Base-by-base conservation (phyloP, 78 protist genomes). In the Dictyostelium capitatum region DNA sequence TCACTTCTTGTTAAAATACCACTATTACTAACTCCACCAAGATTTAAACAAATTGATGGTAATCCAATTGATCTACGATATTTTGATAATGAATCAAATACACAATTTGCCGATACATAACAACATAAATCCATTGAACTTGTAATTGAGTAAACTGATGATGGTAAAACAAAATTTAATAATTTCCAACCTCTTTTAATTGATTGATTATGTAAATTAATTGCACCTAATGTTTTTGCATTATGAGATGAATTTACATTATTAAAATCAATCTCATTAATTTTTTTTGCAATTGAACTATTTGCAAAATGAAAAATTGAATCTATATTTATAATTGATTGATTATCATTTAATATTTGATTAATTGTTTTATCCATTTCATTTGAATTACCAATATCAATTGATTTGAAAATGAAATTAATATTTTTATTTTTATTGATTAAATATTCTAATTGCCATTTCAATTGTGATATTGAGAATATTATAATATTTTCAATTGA, bases 91-190 rank as follows among this genome's bases (percentile, higher is more conserved):
- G 81, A 23, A 62, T 96, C 97, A 1, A 91, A 85, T n/a, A 87
- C 91, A 30, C 81, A 78, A 94, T 91, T 91, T 65, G 96, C 96
- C 0, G 95, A 64, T 17, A 89, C 78, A 79, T 96, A 96, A 59
- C 53, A 46, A 41, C 85, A 53, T 70, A 84, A 95, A 20, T 67
- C 48, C 20, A 73, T 17, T 2, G 83, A 72, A 25, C 74, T 0
- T 12, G 30, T 1, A 4, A n/a, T 1, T n/a, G 92, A 79, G 3
- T n/a, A 72, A 25, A 96, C 62, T 14, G 95, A 89, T 4, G 96
- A 91, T 12, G 79, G 65, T 23, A 89, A 30, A 11, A 96, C 48
- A 28, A 90, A 89, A 30, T 69, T 19, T 10, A 41, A 56, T 4
- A 65, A n/a, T 25, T 65, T 65, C 74, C 74, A 65, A 12, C 30